Conservation (phyloP, 768 basidiomycete species). For the Leccinum sublutescens region DNA sequence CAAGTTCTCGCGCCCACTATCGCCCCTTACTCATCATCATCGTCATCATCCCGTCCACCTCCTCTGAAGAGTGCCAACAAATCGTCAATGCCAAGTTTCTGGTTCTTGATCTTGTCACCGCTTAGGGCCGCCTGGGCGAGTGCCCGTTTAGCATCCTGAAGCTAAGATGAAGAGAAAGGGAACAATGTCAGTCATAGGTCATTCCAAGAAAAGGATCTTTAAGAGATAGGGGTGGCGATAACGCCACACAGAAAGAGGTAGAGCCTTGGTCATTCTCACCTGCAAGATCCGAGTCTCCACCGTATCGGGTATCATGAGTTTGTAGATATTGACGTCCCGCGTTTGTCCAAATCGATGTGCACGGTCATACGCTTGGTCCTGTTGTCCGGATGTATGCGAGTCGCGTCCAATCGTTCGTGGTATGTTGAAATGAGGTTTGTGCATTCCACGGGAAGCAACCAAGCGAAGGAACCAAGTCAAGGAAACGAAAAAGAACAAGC, state of each 20-base stretch:
- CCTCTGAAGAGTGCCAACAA: slow-evolving; percentile 76
- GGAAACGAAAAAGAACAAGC: not conserved
- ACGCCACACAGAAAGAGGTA: not conserved
- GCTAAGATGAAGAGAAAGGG: slow-evolving; percentile 33
- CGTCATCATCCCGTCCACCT: slow-evolving; percentile 58
- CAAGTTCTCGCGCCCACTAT: not conserved
- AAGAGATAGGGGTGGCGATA: not conserved
- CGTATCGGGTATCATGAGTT: slow-evolving; percentile 81
- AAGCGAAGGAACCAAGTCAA: not conserved
- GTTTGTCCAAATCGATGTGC: slow-evolving; percentile 89
- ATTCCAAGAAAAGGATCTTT: not conserved
- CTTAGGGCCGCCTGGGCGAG: slow-evolving; percentile 82
- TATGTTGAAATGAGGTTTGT: not conserved
- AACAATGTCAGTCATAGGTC: slow-evolving; percentile 4
- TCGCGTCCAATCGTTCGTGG: not conserved
- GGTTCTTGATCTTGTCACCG: slow-evolving; percentile 84
- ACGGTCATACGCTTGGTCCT: slow-evolving; percentile 94
- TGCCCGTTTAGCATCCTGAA: slow-evolving; percentile 91
- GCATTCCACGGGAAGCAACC: not conserved
- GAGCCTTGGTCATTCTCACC: slow-evolving; percentile 37
- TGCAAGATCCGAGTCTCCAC: slow-evolving; percentile 85
- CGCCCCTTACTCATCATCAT: slow-evolving; percentile 37
- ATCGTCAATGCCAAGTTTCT: slow-evolving; percentile 82
- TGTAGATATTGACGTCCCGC: slow-evolving; percentile 83
- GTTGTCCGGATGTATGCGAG: slow-evolving; percentile 4